phyloP scores from a whole-genome alignment of 164 flowering plant genomes.

The Stephania cephalantha region DNA sequence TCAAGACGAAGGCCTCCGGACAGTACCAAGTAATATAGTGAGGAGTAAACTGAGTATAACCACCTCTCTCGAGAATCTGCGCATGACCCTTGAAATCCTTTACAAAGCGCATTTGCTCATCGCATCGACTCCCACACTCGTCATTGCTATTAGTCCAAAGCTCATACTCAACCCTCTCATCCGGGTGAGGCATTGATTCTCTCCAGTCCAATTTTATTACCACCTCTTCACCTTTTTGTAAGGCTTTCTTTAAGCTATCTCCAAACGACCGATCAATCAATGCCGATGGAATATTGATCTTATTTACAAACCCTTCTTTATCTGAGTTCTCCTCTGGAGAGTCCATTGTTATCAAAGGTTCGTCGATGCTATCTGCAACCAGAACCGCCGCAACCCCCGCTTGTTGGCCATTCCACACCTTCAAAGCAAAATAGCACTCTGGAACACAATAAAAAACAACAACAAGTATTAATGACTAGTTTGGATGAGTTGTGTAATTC shows the following conservation, averaged over 20 bases:
- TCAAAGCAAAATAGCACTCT: slow-evolving; percentile 89
- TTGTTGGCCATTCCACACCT: slow-evolving; percentile 82
- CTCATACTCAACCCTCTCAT: slow-evolving; percentile 81
- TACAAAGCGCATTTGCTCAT: slow-evolving; percentile 72
- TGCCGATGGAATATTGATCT: slow-evolving; percentile 77
- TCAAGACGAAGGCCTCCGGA: slow-evolving; percentile 52
- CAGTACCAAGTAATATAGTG: slow-evolving; percentile 96
- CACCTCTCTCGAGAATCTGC: slow-evolving; percentile 75
- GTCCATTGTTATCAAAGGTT: slow-evolving; percentile 90
- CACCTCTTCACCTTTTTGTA: slow-evolving; percentile 43
- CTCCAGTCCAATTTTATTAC: slow-evolving; percentile 71
- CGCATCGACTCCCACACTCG: slow-evolving; percentile 79
- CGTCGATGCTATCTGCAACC: slow-evolving; percentile 70
- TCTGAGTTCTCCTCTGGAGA: slow-evolving; percentile 61
- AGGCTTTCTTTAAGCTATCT: slow-evolving; percentile 50
- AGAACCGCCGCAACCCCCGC: slow-evolving; percentile 95
- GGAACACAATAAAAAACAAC: not conserved
- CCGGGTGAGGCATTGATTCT: slow-evolving; percentile 89
- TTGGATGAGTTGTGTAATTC: not conserved
- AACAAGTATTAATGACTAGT: not conserved
- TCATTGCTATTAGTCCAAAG: slow-evolving; percentile 96
- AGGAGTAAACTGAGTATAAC: slow-evolving; percentile 75
- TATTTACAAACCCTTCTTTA: slow-evolving; percentile 53
- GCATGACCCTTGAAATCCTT: slow-evolving; percentile 81
- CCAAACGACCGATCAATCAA: slow-evolving; percentile 54